Percentiles rank a stretch among this genome's conserved stretches.
Evolutionary conservation across 495 filamentous ascomycete genomes (phyloP).

Genomic region (Rostrohypoxylon terebratum): DNA sequence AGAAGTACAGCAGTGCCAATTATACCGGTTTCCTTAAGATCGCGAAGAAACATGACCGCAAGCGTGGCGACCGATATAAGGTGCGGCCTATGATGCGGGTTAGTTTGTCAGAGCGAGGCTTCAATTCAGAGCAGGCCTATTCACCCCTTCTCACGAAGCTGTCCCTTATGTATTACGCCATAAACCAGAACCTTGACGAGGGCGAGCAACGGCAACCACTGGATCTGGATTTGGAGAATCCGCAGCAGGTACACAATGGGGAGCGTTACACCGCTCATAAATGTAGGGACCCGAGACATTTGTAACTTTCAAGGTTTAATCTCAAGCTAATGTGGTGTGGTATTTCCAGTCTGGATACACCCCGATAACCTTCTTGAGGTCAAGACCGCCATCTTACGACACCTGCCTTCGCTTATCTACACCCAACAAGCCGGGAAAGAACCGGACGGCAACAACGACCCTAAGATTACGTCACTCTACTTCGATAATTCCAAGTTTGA

Average conservation of each 20-base stretch:
- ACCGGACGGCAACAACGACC: slow-evolving; percentile 80
- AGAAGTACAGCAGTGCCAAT: slow-evolving; percentile 95
- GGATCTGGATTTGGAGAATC: slow-evolving; percentile 53
- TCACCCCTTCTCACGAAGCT: slow-evolving; percentile 88
- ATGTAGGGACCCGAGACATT: slow-evolving; percentile 62
- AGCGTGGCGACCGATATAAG: slow-evolving; percentile 80
- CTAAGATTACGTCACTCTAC: slow-evolving; percentile 93
- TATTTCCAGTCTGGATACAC: slow-evolving; percentile 85
- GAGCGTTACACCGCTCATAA: slow-evolving; percentile 91
- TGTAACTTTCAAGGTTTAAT: slow-evolving; percentile 2
- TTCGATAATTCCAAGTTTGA: slow-evolving; percentile 90
- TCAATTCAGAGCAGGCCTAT: slow-evolving; percentile 93
- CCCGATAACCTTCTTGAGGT: slow-evolving; percentile 93
- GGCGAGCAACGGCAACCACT: slow-evolving; percentile 45
- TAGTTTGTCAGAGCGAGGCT: slow-evolving; percentile 83
- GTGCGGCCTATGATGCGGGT: slow-evolving; percentile 92
- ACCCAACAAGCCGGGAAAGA: slow-evolving; percentile 86
- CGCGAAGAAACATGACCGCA: slow-evolving; percentile 97
- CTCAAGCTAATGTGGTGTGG: slow-evolving; percentile 23
- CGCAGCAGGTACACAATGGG: slow-evolving; percentile 61
- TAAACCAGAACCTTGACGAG: slow-evolving; percentile 81
- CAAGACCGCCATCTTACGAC: slow-evolving; percentile 92
- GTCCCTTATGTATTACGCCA: slow-evolving; percentile 95
- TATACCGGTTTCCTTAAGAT: slow-evolving; percentile 98
- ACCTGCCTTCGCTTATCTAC: slow-evolving; percentile 90